Conservation (phyloP, 345 rosid species). For the Toxicodendron radicans region DNA sequence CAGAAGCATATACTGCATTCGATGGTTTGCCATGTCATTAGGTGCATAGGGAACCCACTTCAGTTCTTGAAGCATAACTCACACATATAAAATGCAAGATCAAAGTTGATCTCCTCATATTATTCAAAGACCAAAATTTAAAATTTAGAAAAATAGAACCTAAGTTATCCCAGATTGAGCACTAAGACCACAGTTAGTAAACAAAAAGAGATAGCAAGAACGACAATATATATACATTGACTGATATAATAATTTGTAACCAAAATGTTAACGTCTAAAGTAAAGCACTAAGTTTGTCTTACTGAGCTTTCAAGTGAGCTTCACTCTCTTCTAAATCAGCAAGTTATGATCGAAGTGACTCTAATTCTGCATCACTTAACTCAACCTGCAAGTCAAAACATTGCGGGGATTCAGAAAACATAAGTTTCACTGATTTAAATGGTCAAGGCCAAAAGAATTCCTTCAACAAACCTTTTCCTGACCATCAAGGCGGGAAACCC, state of each 20-base stretch:
- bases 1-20: not conserved
- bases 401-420: slow-evolving; percentile 13
- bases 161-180: not conserved
- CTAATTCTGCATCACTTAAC: slow-evolving; percentile 69
- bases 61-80: not conserved
- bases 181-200: not conserved
- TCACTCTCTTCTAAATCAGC: slow-evolving; percentile 88
- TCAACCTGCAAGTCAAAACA: slow-evolving; percentile 51
- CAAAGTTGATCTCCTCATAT: not conserved
- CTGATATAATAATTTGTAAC: not conserved
- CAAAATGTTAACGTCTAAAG: not conserved
- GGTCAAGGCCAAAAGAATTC: slow-evolving; percentile 11
- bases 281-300: slow-evolving; percentile 33
- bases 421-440: slow-evolving; percentile 8
- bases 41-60: not conserved
- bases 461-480: slow-evolving; percentile 66
- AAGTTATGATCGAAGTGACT: slow-evolving; percentile 76
- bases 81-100: not conserved
- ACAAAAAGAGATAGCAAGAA: not conserved
- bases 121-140: not conserved
- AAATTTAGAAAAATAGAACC: not conserved
- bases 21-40: not conserved
- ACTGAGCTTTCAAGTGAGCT: slow-evolving; percentile 89
- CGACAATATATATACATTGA: not conserved
- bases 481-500: slow-evolving; percentile 60